These are phyloP conservation scores for Boletus smithii DNA, from an alignment of 1,284 basidiomycete genomes.

Conservation along the genomic window DNA sequence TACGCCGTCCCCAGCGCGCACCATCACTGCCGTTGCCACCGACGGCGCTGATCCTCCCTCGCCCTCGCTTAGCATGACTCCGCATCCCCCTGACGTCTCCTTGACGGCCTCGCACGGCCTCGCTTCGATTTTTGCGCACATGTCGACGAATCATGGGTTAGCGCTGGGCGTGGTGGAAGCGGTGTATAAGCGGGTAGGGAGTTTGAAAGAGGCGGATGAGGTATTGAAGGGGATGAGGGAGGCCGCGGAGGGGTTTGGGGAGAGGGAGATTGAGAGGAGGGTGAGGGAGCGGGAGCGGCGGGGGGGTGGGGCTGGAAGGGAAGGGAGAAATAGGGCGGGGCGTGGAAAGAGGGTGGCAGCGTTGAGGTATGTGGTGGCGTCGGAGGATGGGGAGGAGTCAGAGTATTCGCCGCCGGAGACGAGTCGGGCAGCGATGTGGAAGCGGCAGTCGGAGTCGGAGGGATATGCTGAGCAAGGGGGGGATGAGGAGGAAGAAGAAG, in stretches of 20 bases:
- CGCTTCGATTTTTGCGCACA: slow-evolving; percentile 18
- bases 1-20: slow-evolving; percentile 6
- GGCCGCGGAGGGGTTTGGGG: slow-evolving; percentile 24
- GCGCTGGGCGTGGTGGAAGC: slow-evolving; percentile 20
- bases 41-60: no score
- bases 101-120: slow-evolving; percentile 23
- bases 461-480: background rate
- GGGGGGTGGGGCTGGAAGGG: background rate
- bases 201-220: slow-evolving; percentile 26
- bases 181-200: slow-evolving; percentile 23
- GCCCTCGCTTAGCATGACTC: no score
- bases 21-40: background rate
- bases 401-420: slow-evolving; percentile 33
- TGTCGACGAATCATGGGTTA: slow-evolving; percentile 29
- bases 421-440: slow-evolving; percentile 31
- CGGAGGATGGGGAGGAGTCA: slow-evolving; percentile 17
- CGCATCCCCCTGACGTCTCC: slow-evolving; percentile 17
- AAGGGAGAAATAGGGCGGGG: background rate
- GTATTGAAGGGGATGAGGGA: slow-evolving; percentile 29
- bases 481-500: background rate
- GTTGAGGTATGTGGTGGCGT: slow-evolving; percentile 15
- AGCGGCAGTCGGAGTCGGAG: slow-evolving; percentile 15
- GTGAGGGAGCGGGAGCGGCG: background rate
- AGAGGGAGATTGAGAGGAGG: slow-evolving; percentile 12
- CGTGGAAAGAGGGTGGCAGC: background rate